Percentiles rank a stretch among this genome's conserved stretches.
These are phyloP conservation scores for Diaporthe citrichinensis DNA, from an alignment of 2,329 filamentous ascomycete species.

Conservation along the genomic window DNA sequence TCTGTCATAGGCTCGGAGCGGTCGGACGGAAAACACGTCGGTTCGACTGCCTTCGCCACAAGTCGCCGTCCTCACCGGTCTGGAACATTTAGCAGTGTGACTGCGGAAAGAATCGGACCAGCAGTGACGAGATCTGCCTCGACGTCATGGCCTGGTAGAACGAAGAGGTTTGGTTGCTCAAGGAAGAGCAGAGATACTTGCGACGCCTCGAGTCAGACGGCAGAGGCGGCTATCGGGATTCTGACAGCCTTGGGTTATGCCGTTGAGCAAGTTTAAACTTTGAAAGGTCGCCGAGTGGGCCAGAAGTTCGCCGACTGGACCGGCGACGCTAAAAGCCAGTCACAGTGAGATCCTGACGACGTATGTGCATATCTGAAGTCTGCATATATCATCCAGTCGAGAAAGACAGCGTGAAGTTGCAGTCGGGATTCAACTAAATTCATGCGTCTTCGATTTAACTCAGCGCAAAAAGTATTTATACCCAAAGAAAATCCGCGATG, in stretches of 20 bases:
- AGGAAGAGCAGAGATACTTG: neutral
- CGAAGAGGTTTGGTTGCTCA: neutral
- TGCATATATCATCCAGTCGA: neutral
- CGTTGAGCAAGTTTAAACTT: conserved; percentile 27
- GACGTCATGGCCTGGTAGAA: neutral
- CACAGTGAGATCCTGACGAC: neutral
- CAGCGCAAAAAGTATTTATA: conserved; percentile 1
- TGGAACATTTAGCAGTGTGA: neutral
- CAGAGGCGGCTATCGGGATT: conserved; percentile 11
- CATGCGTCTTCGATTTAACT: neutral
- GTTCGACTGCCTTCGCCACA: conserved; percentile 4
- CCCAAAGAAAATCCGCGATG: neutral
- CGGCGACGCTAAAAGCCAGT: neutral
- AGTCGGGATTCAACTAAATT: neutral
- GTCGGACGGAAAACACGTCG: neutral
- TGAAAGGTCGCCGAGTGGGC: conserved; percentile 14
- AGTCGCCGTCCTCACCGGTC: conserved; percentile 19
- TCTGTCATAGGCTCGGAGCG: neutral
- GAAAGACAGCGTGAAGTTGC: neutral
- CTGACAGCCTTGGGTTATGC: conserved; percentile 15
- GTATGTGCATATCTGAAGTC: neutral
- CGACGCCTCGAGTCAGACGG: neutral
- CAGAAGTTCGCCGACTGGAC: neutral
- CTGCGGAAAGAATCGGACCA: neutral
- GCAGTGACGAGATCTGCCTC: neutral